Evolutionary conservation across 352 stramenopile genomes (phyloP), one percentile per base, ranked within the genome.

Genomic region (Lagenidium sp.): DNA sequence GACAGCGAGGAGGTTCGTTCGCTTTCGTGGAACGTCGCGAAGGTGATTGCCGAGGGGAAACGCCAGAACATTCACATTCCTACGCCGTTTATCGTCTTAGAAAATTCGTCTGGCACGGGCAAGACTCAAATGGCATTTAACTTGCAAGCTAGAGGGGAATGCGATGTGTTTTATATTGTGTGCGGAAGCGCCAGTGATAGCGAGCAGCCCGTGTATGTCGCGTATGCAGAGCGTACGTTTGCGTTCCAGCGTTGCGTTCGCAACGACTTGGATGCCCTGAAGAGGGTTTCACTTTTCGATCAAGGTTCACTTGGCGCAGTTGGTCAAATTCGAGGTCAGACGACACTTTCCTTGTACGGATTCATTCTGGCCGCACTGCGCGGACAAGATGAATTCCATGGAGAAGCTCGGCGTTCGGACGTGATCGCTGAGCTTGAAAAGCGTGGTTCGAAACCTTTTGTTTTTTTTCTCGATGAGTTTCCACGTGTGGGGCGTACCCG

Each of bases 71-170:
- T n/a, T n/a, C n/a, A n/a, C n/a, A n/a, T n/a, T n/a, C n/a, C n/a
- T n/a, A 20, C 10, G 18, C 37, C 35, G 22, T 51, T 56, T 23
- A 51, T 56, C 20, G 32, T 44, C 20, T 36, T 57, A 24, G 43
- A 52, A 43, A 53, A 24, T 43, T 57, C 43, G 25, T 48, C 36
- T 3, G 42, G 50, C 22, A 42, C 47, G 50, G 37, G 50, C 10
- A 53, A 57, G 50, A 57, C 50, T 21, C 32, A 57, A 38, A 57
- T 53, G 43, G 50, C 42, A 5, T 57, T 57, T 39, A 57, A 57
- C 18, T 40, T 57, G 20, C 46, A 47, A 37, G 36, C 41, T 7
- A 31, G 37, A 7, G 37, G 24, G 4, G 34, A 37, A 8, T 3
- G 42, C 12, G 30, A 57, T 2, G 50, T 40, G 23, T 22, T 41